Evolutionary conservation across 1,284 basidiomycete genomes (phyloP), one percentile per base, ranked within the genome.

Genomic region (Cutaneotrichosporon dermatis): DNA sequence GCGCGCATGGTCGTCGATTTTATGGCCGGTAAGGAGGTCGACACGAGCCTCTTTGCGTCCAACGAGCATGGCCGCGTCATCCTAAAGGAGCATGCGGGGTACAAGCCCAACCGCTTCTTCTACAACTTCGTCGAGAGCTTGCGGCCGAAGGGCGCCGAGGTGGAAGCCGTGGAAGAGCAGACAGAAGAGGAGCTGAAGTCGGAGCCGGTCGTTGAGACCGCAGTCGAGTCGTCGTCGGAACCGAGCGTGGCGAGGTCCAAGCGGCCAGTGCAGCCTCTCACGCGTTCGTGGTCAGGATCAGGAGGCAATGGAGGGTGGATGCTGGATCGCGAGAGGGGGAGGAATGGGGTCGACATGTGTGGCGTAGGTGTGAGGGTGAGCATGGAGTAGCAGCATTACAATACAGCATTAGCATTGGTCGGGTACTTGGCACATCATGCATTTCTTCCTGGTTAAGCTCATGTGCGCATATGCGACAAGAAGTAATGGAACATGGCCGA

Each of bases 1-100:
- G 72, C 73, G 6, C 63, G 66, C 16, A 60, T 70, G 4, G 49
- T 69, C 16, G 55, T 73, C 12, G 70, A 73, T 65, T 53, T 70
- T 12, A 64, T 60, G 54, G 51, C 55, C 6, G 71, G 70, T 11
- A 58, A 55, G 42, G 49, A 62, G 33, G 63, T 69, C n/a, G 69
- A 75, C 62, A 50, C 69, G 36, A 15, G 37, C 7, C 43, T 45
- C 13, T 58, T 45, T 37, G 25, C 39, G 11, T 2, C 12, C 6
- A 33, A 34, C 35, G 45, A 42, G 7, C 48, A 37, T 5, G 61
- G 51, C 6, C 37, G n/a, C 9, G 33, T 41, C 8, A 10, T 60
- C 25, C 45, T 52, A 2, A 16, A 13, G 3, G 40, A n/a, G 45
- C 40, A 45, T 40, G 37, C 51, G 6, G 62, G 54, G 4, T 63